Evolutionary conservation across 139 green algal genomes (phyloP), one percentile per base, ranked within the genome.

Genomic region (Picochlorum sp.): DNA sequence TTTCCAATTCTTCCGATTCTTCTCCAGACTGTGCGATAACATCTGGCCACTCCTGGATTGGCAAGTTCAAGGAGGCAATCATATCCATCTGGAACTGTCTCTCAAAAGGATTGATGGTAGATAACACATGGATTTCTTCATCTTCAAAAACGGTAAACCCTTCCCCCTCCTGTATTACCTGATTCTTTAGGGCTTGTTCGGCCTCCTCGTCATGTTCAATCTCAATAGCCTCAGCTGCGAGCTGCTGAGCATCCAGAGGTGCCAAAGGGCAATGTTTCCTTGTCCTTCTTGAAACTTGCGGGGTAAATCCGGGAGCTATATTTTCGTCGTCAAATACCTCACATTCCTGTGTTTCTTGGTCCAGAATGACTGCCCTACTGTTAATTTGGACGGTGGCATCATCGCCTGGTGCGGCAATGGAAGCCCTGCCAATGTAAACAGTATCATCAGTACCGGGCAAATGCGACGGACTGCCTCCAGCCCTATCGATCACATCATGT

Each of bases 71-170:
- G 14, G 32, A 53, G 9, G 12, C 8, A 43, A 78, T 55, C 45
- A 78, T 65, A 5, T 25, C 35, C 26, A 24, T 41, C 16, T 72
- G 67, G 31, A 78, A 64, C 20, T 16, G 0, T 12, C 56, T 29
- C 22, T 54, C 20, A 25, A 78, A 78, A 43, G 70, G 67, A 24
- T 78, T 61, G 0, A 70, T 28, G 26, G 22, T 29, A 10, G 20
- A 30, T 41, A 65, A 39, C 1, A 37, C 35, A 36, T 33, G 61
- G 24, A 65, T 41, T 13, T 31, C 10, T 16, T 58, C 66, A 30
- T 35, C 33, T 33, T 70, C 63, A 7, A 33, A 26, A 33, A 66
- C 22, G 16, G 20, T 16, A 43, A 59, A 31, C 44, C 24, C 25
- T n/a, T 59, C 16, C n/a, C 29, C 25, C 6, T 43, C 26, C 20